phyloP scores from a whole-genome alignment of 2,329 filamentous ascomycete genomes.

The Aspergillus fructus region DNA sequence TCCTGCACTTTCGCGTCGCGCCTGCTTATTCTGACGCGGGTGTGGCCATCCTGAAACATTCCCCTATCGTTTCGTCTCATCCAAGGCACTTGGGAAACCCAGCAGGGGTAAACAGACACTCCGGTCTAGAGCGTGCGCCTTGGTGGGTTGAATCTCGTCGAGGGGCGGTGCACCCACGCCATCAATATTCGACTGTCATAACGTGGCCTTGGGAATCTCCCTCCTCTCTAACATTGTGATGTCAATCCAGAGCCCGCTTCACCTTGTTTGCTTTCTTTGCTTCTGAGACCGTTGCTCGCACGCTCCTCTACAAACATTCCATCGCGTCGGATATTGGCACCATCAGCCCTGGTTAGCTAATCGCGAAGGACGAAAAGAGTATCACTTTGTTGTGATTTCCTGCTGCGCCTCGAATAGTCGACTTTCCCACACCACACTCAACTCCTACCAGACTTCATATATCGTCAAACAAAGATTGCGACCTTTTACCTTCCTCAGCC shows the following conservation, averaged over 20 bases:
- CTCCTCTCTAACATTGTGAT: conserved; percentile 28
- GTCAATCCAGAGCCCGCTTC: conserved; percentile 20
- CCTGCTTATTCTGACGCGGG: conserved; percentile 23
- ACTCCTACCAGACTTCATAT: neutral
- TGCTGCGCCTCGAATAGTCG: conserved; percentile 2
- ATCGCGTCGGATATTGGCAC: conserved; percentile 17
- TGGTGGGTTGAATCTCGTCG: conserved; percentile 13
- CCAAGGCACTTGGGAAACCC: conserved; percentile 10
- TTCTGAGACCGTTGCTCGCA: conserved; percentile 19
- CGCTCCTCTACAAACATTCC: conserved; percentile 29
- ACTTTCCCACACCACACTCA: neutral
- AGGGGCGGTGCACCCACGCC: conserved; percentile 6
- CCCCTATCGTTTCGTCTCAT: conserved; percentile 19
- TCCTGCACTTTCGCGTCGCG: conserved; percentile 25
- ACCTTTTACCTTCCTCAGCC: neutral
- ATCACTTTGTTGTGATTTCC: conserved; percentile 6
- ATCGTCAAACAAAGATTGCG: neutral
- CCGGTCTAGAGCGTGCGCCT: conserved; percentile 19
- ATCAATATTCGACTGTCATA: conserved; percentile 8
- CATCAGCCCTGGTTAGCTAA: conserved; percentile 12
- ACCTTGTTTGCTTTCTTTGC: conserved; percentile 16
- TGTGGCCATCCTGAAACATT: conserved; percentile 33
- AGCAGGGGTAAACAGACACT: conserved; percentile 10
- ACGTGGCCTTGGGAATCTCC: conserved; percentile 16
- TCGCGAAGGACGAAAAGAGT: conserved; percentile 13